Conservation (phyloP, 306 rosid species). For the Aeschynomene evenia region DNA sequence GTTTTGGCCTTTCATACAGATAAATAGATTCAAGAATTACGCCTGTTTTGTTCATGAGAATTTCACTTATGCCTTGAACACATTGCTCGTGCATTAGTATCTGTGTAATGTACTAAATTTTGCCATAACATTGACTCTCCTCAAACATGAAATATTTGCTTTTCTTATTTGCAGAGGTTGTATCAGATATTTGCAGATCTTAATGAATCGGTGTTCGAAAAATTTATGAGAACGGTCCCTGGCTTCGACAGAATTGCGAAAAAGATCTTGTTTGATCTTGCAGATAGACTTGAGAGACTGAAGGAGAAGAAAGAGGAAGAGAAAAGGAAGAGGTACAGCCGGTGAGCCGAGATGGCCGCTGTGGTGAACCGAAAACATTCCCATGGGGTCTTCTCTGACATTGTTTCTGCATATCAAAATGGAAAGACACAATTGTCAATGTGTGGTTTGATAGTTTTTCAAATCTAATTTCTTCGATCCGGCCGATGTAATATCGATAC, state of each 20-base stretch:
- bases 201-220: not conserved
- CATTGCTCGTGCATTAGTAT: not conserved
- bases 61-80: not conserved
- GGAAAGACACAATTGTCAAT: not conserved
- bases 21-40: not conserved
- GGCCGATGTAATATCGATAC: slow-evolving; percentile 11
- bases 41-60: not conserved
- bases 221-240: slow-evolving; percentile 42
- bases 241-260: slow-evolving; percentile 52
- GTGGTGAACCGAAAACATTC: not conserved
- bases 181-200: slow-evolving; percentile 27
- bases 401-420: slow-evolving; percentile 21
- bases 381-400: slow-evolving; percentile 5
- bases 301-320: slow-evolving; percentile 31
- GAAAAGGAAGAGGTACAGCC: slow-evolving; percentile 37
- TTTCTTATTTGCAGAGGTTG: slow-evolving; percentile 51
- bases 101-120: not conserved
- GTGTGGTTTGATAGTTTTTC: not conserved
- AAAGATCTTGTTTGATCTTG: slow-evolving; percentile 27
- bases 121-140: slow-evolving; percentile 3
- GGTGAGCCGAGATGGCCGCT: slow-evolving; percentile 23
- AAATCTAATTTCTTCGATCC: slow-evolving; percentile 18
- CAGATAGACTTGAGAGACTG: slow-evolving; percentile 29
- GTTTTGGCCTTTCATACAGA: not conserved
- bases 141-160: slow-evolving; percentile 18